Conservation (phyloP, 257 asterid species). For the Fraxinus quadrangulata region DNA sequence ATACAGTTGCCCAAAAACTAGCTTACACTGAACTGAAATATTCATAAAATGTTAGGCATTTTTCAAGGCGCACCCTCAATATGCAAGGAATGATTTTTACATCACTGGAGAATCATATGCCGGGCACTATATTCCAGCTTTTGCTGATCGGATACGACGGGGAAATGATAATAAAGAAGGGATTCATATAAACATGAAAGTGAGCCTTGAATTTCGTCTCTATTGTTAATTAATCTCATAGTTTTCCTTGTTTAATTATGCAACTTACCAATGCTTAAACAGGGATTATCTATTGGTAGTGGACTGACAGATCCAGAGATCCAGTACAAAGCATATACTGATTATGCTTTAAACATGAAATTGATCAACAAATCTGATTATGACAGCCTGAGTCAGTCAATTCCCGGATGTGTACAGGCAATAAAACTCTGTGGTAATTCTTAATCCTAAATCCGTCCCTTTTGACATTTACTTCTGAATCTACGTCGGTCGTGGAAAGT, state of each 20-base stretch:
- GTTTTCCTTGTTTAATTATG: background rate
- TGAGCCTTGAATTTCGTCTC: slow-evolving; percentile 1
- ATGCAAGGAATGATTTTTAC: slow-evolving; percentile 12
- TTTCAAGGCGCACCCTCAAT: slow-evolving; percentile 44
- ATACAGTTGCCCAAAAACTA: background rate
- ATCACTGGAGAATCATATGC: slow-evolving; percentile 24
- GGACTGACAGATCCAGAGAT: slow-evolving; percentile 22
- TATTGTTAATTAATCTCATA: background rate
- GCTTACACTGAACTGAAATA: background rate
- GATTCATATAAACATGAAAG: slow-evolving; percentile 21
- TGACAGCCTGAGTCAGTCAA: slow-evolving; percentile 16
- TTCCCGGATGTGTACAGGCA: slow-evolving; percentile 30
- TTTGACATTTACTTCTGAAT: background rate
- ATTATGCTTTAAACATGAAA: slow-evolving; percentile 15
- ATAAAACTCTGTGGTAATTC: slow-evolving; percentile 30
- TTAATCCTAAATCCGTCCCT: background rate
- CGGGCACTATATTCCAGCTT: slow-evolving; percentile 24
- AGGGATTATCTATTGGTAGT: slow-evolving; percentile 21
- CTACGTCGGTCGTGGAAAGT: too few relatives aligned
- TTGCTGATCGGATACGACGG: background rate
- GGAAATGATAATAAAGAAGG: slow-evolving; percentile 22
- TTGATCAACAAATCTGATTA: background rate
- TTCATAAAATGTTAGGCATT: slow-evolving; percentile 32
- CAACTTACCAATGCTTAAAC: background rate
- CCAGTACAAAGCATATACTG: slow-evolving; percentile 20